These are phyloP conservation scores for Thymus mandschuricus DNA, from an alignment of 257 asterid species.

Conservation along the genomic window DNA sequence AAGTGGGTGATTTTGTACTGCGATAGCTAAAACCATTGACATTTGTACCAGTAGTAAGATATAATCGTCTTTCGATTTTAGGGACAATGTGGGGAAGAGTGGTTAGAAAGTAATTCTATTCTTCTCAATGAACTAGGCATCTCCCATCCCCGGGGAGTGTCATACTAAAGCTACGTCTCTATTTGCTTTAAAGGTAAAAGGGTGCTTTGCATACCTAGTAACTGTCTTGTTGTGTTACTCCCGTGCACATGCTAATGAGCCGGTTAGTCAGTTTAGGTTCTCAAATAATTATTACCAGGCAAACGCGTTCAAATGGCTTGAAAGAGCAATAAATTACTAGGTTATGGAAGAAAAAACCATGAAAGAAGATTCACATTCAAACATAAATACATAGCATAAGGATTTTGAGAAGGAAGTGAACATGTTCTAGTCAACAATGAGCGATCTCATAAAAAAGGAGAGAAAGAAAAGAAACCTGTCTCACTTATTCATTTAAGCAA, in stretches of 20 bases:
- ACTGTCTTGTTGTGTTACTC: slow-evolving; percentile 14
- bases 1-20: background rate
- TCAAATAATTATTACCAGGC: slow-evolving; percentile 24
- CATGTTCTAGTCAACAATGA: background rate
- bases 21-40: slow-evolving; percentile 18
- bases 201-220: slow-evolving; percentile 16
- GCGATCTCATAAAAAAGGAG: background rate
- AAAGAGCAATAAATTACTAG: slow-evolving; percentile 14
- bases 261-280: background rate
- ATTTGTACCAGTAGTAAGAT: slow-evolving; percentile 2
- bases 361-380: background rate
- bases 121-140: slow-evolving; percentile 21
- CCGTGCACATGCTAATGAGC: slow-evolving; percentile 22
- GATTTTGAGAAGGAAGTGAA: background rate
- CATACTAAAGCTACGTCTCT: slow-evolving; percentile 26
- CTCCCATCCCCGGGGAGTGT: slow-evolving; percentile 19
- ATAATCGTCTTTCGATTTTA: slow-evolving; percentile 3
- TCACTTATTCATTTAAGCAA: slow-evolving; percentile 6
- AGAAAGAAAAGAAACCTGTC: slow-evolving; percentile 13
- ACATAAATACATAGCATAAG: slow-evolving; percentile 16
- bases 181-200: slow-evolving; percentile 14
- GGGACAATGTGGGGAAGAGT: background rate
- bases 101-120: background rate
- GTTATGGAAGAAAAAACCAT: slow-evolving; percentile 25
- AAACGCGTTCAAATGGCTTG: slow-evolving; percentile 15